Evolutionary conservation across 176 grass and related monocot species (phyloP).

Genomic region (Aegilops bicornis): DNA sequence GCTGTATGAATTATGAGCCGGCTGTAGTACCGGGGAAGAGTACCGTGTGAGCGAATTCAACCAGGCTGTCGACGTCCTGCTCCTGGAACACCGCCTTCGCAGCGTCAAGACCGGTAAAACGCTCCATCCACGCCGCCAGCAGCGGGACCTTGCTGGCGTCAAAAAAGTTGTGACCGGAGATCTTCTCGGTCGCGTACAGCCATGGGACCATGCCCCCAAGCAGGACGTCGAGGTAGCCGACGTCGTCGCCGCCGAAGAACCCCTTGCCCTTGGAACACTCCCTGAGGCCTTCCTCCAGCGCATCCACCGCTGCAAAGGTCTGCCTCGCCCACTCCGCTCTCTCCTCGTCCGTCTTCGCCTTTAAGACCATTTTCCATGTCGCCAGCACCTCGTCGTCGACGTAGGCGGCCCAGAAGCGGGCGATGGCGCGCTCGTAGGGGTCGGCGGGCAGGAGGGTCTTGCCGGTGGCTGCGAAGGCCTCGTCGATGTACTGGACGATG

Average conservation of each 20-base stretch:
- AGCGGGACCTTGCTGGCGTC: slow-evolving; percentile 27
- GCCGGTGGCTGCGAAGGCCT: background rate
- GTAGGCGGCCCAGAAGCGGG: too few species aligned
- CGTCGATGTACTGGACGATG: too few species aligned
- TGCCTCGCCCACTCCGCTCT: background rate
- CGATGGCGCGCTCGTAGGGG: background rate
- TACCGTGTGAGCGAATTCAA: background rate
- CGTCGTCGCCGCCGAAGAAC: background rate
- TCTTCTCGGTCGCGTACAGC: background rate
- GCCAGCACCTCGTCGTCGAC: background rate
- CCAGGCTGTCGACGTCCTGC: background rate
- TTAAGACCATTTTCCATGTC: background rate
- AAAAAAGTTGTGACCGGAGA: background rate
- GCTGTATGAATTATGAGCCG: too few species aligned
- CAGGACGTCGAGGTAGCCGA: slow-evolving; percentile 51
- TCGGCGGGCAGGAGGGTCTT: slow-evolving; percentile 22
- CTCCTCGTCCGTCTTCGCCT: background rate
- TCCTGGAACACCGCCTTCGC: slow-evolving; percentile 31
- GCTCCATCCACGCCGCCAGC: slow-evolving; percentile 36
- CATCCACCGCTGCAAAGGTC: background rate
- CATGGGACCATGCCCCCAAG: slow-evolving; percentile 18
- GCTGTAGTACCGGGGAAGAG: background rate
- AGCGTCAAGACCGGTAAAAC: slow-evolving; percentile 19
- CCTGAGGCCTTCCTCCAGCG: slow-evolving; percentile 32
- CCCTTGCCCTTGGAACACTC: slow-evolving; percentile 24